Conservation (phyloP, 2,329 filamentous ascomycete species). For the Phyllosticta capitalensis region DNA sequence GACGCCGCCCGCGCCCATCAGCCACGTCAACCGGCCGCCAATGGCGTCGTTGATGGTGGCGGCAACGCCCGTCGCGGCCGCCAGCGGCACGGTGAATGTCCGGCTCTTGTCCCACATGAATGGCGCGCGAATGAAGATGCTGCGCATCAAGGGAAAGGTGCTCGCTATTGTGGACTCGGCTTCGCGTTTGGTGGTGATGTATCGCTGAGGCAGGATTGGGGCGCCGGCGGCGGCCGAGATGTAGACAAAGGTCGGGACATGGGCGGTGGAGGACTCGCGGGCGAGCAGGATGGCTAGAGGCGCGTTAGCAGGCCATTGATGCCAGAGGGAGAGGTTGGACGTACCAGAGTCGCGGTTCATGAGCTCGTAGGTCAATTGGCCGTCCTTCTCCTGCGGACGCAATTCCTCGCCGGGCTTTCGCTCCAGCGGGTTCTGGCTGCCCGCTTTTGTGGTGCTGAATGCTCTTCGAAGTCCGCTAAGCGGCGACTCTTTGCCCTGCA, state of each 20-base stretch:
- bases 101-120: constrained; percentile 85
- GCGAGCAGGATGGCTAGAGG: constrained; percentile 66
- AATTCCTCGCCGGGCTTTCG: constrained; percentile 49
- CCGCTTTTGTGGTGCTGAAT: constrained; percentile 56
- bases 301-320: background rate
- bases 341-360: constrained; percentile 81
- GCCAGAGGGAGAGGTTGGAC: background rate
- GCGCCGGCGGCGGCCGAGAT: constrained; percentile 82
- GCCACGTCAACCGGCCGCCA: constrained; percentile 61
- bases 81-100: constrained; percentile 74
- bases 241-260: constrained; percentile 67
- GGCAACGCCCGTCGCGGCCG: constrained; percentile 64
- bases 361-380: constrained; percentile 85
- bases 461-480: constrained; percentile 67
- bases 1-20: constrained; percentile 73
- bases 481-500: constrained; percentile 77
- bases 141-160: constrained; percentile 65
- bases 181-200: constrained; percentile 85
- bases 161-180: constrained; percentile 69
- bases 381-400: constrained; percentile 55
- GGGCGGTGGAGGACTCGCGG: constrained; percentile 57
- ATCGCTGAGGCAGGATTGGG: constrained; percentile 72
- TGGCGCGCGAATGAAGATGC: constrained; percentile 72
- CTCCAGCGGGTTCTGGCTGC: constrained; percentile 61
- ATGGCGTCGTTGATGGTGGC: constrained; percentile 68